Base-by-base conservation (phyloP, 306 rosid genomes). In the Rosa chinensis region DNA sequence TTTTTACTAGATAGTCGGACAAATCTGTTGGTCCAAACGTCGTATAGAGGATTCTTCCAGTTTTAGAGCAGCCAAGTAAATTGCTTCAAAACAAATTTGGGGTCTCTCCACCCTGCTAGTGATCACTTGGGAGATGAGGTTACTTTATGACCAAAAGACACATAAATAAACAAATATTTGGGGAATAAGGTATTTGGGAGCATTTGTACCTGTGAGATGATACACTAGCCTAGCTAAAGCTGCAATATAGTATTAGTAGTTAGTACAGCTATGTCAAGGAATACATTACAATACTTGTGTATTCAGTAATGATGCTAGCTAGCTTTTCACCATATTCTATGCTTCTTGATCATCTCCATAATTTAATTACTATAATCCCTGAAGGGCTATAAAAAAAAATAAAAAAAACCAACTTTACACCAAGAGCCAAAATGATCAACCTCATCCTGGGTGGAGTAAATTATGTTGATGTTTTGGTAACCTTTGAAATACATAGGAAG, bases 341-440 rank as follows among this genome's bases (percentile, higher is more conserved):
- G 56, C 44, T 68, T 77, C 80, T 71, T 78, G 56, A 48, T 79
- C 66, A 45, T 61, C 66, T 39, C 72, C 69, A 50, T 10, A 21
- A 21, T 72, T 13, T 66, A 66, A 28, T 71, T 23, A 79, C 39
- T 48, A 59, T 76, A 72, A 55, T 59, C 72, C 11, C 42, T 10
- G 16, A 53, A 53, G 77, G 67, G 10, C 43, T 63, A 66, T 49
- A 45, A 55, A 77, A 25, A 25, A 25, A 25, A 25, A 25, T 25
- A 25, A 25, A 25, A 25, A 25, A 14, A 10, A 77, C 84, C 83
- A 83, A 83, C 72, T 82, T 84, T 77, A 67, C 77, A 74, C 52
- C 80, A 78, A 80, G 68, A 37, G 83, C 82, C 84, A 82, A 81
- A 82, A 32, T 69, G 80, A 80, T 84, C 84, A 84, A 74, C 73